A percentile compares a stretch with the other conserved stretches of the same genome.
phyloP scores from a whole-genome alignment of 2,329 filamentous ascomycete species.

The Pyrenophora seminiperda region DNA sequence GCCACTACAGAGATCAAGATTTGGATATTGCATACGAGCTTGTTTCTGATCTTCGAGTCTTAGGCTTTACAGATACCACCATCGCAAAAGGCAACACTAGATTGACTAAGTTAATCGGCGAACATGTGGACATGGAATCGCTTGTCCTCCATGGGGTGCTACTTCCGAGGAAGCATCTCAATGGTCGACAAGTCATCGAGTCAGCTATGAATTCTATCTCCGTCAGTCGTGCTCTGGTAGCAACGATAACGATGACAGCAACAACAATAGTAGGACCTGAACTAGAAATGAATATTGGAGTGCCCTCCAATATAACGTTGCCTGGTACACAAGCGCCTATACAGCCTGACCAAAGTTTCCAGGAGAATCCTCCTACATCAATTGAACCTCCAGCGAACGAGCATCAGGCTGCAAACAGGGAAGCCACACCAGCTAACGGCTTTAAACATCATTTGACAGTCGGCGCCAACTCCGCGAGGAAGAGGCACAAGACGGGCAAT shows the following conservation, averaged over 20 bases:
- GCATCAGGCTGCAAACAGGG: neutral
- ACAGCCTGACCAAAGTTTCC: slow-evolving; percentile 1
- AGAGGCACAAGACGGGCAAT: slow-evolving; percentile 2
- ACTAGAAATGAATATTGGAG: neutral
- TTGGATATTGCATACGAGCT: neutral
- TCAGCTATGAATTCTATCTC: slow-evolving; percentile 1
- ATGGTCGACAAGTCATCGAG: slow-evolving; percentile 2
- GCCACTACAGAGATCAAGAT: neutral
- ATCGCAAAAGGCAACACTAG: slow-evolving; percentile 2
- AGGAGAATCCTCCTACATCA: neutral
- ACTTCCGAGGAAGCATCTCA: slow-evolving; percentile 1
- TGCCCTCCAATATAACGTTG: neutral
- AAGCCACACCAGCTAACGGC: neutral
- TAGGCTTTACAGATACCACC: neutral
- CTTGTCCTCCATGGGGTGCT: neutral
- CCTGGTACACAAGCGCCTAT: slow-evolving; percentile 1
- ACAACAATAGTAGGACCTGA: neutral
- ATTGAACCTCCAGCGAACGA: neutral
- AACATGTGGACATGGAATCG: slow-evolving; percentile 2
- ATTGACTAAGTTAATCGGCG: slow-evolving; percentile 1
- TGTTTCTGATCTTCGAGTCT: neutral
- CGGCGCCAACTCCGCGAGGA: slow-evolving; percentile 1
- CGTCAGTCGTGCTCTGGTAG: neutral
- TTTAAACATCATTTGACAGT: neutral
- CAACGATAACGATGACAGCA: neutral